Evolutionary conservation across 225 moss, liverwort and hornwort genomes (phyloP).

Genomic region (Pseudoscleropodium purum): DNA sequence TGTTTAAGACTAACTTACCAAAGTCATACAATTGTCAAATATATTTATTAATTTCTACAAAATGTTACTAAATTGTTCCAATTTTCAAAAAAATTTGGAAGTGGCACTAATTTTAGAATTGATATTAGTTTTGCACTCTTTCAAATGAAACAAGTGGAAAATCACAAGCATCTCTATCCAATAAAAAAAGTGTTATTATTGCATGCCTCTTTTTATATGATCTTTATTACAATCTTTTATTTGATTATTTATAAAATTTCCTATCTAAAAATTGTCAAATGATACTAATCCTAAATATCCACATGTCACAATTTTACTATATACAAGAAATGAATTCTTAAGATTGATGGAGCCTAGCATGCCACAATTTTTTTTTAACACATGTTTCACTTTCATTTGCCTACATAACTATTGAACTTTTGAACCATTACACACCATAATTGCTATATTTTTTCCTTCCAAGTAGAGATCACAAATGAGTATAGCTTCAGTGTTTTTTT

Average conservation of each 20-base stretch:
- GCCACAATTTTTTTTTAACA: neutral
- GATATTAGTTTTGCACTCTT: neutral
- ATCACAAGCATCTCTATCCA: neutral
- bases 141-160: neutral
- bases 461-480: neutral
- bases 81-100: neutral
- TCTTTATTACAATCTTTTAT: neutral
- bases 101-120: neutral
- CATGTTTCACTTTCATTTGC: neutral
- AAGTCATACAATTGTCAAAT: neutral
- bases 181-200: neutral
- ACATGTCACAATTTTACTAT: neutral
- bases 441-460: neutral
- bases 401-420: neutral
- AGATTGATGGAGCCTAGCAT: neutral
- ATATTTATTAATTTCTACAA: neutral
- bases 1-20: neutral
- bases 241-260: neutral
- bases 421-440: neutral
- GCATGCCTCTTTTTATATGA: neutral
- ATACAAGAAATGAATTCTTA: neutral
- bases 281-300: neutral
- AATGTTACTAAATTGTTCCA: neutral
- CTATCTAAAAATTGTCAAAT: neutral
- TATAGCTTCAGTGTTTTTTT: neutral